Evolutionary conservation across 768 basidiomycete species (phyloP).

Genomic region (Coprinopsis strossmayeri): DNA sequence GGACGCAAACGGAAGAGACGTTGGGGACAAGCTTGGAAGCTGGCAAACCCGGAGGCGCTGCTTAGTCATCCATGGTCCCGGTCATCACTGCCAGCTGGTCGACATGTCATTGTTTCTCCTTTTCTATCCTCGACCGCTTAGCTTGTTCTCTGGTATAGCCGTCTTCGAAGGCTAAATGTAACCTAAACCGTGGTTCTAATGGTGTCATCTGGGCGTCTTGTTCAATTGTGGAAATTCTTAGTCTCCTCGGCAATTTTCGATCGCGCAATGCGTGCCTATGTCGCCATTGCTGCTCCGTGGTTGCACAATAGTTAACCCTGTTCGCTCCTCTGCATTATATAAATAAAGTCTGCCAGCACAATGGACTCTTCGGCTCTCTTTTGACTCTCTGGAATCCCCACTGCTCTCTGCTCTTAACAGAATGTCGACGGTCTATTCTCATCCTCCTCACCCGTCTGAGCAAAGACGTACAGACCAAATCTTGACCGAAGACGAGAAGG

Average conservation of each 20-base stretch:
- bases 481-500: conserved; percentile 9
- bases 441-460: conserved; percentile 27
- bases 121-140: no score
- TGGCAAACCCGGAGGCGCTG: neutral
- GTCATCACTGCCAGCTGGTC: no score
- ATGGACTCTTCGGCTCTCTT: no score
- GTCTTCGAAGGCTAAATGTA: neutral
- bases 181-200: neutral
- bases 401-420: no score
- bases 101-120: no score
- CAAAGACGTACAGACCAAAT: no score
- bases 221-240: neutral
- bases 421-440: conserved; percentile 23
- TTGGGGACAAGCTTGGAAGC: neutral
- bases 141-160: no score
- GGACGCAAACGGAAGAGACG: conserved; percentile 18
- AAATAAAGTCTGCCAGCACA: no score
- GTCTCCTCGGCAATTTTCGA: conserved; percentile 4
- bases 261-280: conserved; percentile 9
- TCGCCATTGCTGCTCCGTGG: conserved; percentile 6
- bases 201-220: conserved; percentile 1
- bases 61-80: conserved; percentile 8
- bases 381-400: no score
- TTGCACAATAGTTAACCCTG: conserved; percentile 4
- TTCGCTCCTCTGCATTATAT: no score